A percentile compares a stretch with the other conserved stretches of the same genome.
phyloP scores from a whole-genome alignment of 2,329 filamentous ascomycete species.

The Paecilomyces fulvus region DNA sequence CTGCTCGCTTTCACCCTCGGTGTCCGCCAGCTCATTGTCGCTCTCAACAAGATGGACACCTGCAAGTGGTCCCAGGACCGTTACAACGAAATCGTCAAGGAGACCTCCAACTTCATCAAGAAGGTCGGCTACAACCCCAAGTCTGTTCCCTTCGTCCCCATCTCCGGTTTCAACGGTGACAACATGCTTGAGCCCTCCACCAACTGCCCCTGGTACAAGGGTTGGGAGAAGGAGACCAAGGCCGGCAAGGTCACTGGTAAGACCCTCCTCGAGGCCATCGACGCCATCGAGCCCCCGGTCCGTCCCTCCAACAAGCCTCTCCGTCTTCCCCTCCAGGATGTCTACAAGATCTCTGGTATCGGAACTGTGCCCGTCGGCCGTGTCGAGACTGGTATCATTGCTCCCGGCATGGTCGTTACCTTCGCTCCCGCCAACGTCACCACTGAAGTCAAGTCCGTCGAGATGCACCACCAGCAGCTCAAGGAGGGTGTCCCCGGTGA shows the following conservation, averaged over 20 bases:
- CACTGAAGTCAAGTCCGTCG: conserved; percentile 99
- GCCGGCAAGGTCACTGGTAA: conserved; percentile 77
- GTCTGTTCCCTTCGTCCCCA: conserved; percentile 94
- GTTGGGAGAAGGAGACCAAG: conserved; percentile 99
- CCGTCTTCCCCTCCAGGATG: conserved; percentile 99
- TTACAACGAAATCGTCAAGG: conserved; percentile 99
- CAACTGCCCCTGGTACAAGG: conserved; percentile 99
- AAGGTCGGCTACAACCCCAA: conserved; percentile 99
- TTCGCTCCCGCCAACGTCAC: conserved; percentile 98
- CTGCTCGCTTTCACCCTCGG: conserved; percentile 99
- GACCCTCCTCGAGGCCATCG: conserved; percentile 98
- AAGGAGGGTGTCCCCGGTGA: conserved; percentile 90
- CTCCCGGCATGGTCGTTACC: conserved; percentile 77
- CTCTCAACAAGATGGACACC: conserved; percentile 99
- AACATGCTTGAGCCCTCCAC: conserved; percentile 89
- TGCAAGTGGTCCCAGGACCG: conserved; percentile 95
- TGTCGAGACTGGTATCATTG: conserved; percentile 99
- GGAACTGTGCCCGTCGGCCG: conserved; percentile 99
- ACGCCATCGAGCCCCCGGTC: conserved; percentile 83
- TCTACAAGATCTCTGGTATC: conserved; percentile 99
- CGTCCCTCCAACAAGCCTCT: conserved; percentile 99
- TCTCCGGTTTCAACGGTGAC: conserved; percentile 99
- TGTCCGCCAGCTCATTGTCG: conserved; percentile 99
- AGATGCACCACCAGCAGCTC: conserved; percentile 99
- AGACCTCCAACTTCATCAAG: conserved; percentile 99